These are phyloP conservation scores for Suillus variegatus DNA, from an alignment of 768 basidiomycete genomes.

Conservation along the genomic window DNA sequence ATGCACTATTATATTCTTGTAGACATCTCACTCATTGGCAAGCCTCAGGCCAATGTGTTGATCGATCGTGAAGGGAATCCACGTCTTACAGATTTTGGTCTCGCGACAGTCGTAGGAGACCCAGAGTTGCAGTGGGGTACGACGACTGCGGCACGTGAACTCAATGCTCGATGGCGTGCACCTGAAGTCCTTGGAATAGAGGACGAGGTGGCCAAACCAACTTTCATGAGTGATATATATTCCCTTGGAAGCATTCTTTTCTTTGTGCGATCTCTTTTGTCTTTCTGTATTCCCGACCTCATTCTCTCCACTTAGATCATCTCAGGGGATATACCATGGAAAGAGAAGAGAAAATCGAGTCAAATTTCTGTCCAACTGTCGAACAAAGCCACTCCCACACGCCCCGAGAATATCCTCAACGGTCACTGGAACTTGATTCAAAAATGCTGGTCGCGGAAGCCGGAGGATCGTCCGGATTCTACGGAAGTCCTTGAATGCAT, in stretches of 20 bases:
- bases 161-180: slow-evolving; percentile 46
- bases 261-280: background rate
- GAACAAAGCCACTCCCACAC: background rate
- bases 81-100: slow-evolving; percentile 45
- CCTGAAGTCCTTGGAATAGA: slow-evolving; percentile 32
- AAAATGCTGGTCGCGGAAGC: background rate
- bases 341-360: background rate
- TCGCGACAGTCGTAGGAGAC: slow-evolving; percentile 41
- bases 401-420: background rate
- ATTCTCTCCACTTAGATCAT: background rate
- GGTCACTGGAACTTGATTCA: background rate
- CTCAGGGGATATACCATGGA: background rate
- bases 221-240: slow-evolving; percentile 39
- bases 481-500: background rate
- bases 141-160: slow-evolving; percentile 32
- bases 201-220: background rate
- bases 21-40: background rate
- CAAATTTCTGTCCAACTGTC: background rate
- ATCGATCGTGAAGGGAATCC: slow-evolving; percentile 29
- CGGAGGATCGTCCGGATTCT: background rate
- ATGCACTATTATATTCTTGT: slow-evolving; percentile 8
- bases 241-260: slow-evolving; percentile 31
- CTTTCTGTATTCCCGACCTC: background rate
- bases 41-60: slow-evolving; percentile 19
- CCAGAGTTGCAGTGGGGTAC: slow-evolving; percentile 20